Evolutionary conservation across 192 early-diverging fungal species (phyloP).

Genomic region (Phlyctochytrium planicorne): DNA sequence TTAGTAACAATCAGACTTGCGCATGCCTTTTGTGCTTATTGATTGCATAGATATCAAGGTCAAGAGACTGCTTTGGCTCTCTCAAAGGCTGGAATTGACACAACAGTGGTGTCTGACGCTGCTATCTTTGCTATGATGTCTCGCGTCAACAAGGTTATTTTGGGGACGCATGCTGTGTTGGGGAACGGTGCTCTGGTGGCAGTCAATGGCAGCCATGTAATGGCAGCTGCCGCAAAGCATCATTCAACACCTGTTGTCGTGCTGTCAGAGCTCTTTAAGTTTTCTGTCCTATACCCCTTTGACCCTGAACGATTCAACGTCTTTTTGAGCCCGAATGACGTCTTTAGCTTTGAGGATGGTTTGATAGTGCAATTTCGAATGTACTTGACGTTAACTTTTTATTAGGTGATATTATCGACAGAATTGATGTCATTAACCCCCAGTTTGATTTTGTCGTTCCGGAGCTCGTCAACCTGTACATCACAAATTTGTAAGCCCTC

Average conservation of each 20-base stretch:
- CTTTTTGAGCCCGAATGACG: slow-evolving; percentile 72
- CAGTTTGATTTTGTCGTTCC: slow-evolving; percentile 91
- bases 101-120: slow-evolving; percentile 86
- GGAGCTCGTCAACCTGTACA: slow-evolving; percentile 84
- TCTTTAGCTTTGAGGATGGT: slow-evolving; percentile 79
- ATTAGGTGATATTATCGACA: slow-evolving; percentile 71
- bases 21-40: background rate
- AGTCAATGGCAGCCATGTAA: slow-evolving; percentile 72
- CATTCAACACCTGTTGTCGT: slow-evolving; percentile 93
- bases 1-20: slow-evolving; percentile 56
- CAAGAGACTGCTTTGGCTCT: slow-evolving; percentile 81
- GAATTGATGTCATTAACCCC: slow-evolving; percentile 81
- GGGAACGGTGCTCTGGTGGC: slow-evolving; percentile 93
- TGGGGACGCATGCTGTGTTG: slow-evolving; percentile 87
- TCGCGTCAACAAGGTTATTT: slow-evolving; percentile 94
- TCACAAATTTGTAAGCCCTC: slow-evolving; percentile 77
- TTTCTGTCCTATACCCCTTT: slow-evolving; percentile 85
- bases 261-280: slow-evolving; percentile 83
- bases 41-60: slow-evolving; percentile 67
- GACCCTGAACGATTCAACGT: slow-evolving; percentile 84
- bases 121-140: slow-evolving; percentile 97
- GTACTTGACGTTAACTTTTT: background rate
- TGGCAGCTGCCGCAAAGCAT: slow-evolving; percentile 89
- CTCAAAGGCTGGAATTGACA: slow-evolving; percentile 78
- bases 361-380: background rate